Conservation (phyloP, 108 stramenopile species). For the Discostella stelligeroides region DNA sequence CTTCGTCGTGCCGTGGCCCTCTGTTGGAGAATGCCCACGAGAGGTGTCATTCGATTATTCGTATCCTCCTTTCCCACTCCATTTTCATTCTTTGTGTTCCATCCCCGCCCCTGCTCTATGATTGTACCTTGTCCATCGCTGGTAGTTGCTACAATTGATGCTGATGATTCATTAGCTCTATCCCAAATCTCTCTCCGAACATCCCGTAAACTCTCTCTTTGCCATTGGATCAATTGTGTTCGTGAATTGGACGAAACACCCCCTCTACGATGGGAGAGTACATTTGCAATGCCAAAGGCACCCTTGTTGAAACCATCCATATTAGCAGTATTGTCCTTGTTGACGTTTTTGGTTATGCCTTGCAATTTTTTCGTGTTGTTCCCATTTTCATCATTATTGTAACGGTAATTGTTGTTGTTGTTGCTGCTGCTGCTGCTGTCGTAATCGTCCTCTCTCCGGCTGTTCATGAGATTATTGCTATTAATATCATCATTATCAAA, state of each 20-base stretch:
- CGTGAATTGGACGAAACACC: neutral
- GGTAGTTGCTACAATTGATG: too few species aligned
- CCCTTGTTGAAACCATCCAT: conserved; percentile 9
- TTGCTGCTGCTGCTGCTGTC: too few species aligned
- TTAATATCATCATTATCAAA: too few species aligned
- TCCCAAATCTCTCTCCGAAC: conserved; percentile 3
- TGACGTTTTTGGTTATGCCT: neutral
- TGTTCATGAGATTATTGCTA: too few species aligned
- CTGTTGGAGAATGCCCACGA: neutral
- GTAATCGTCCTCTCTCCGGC: too few species aligned
- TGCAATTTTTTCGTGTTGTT: neutral
- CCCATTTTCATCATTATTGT: neutral
- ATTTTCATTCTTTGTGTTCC: neutral
- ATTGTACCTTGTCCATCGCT: neutral
- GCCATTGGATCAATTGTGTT: conserved; percentile 8
- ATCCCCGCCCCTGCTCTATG: neutral
- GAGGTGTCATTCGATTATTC: neutral
- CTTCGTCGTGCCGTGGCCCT: neutral
- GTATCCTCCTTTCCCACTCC: neutral
- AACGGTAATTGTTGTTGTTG: too few species aligned
- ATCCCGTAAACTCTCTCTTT: neutral
- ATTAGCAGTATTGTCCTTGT: neutral
- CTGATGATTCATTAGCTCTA: neutral
- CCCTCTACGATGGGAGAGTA: neutral
- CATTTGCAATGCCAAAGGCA: conserved; percentile 1